These are phyloP conservation scores for Globisporangium apiculatum DNA, from an alignment of 352 stramenopile species.

Conservation along the genomic window DNA sequence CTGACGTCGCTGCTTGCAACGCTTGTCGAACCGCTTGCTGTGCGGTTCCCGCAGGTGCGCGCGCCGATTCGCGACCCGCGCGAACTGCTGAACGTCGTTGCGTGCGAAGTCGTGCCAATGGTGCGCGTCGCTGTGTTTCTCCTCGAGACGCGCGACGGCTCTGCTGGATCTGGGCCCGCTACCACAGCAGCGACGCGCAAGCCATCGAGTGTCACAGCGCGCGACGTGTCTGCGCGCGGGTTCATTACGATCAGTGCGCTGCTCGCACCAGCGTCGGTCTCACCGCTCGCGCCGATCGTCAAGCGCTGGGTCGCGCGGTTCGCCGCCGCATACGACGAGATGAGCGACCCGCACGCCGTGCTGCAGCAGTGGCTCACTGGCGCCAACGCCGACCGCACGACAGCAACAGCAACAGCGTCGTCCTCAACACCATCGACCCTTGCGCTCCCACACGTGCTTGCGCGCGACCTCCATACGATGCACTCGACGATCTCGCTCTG, in stretches of 20 bases:
- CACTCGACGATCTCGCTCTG: slow-evolving; percentile 71
- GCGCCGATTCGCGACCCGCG: slow-evolving; percentile 25
- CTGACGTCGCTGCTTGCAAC: slow-evolving; percentile 21
- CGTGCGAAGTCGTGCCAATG: slow-evolving; percentile 66
- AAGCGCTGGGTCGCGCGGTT: slow-evolving; percentile 59
- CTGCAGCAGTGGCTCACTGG: slow-evolving; percentile 71
- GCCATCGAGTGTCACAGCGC: slow-evolving; percentile 49
- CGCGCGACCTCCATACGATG: slow-evolving; percentile 69
- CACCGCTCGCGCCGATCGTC: slow-evolving; percentile 30
- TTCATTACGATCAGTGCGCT: slow-evolving; percentile 39
- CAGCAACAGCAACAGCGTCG: background rate
- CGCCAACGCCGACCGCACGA: slow-evolving; percentile 35
- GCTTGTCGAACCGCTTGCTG: slow-evolving; percentile 23
- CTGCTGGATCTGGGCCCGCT: background rate
- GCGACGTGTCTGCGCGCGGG: slow-evolving; percentile 34
- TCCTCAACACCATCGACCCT: slow-evolving; percentile 10
- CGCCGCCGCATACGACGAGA: slow-evolving; percentile 64
- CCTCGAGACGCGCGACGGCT: slow-evolving; percentile 25
- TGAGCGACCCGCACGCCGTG: slow-evolving; percentile 63
- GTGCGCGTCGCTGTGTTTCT: slow-evolving; percentile 65
- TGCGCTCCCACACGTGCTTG: slow-evolving; percentile 32
- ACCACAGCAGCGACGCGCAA: slow-evolving; percentile 21
- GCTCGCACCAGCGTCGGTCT: slow-evolving; percentile 4
- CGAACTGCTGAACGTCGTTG: slow-evolving; percentile 68
- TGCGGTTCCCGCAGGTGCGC: slow-evolving; percentile 18